Evolutionary conservation across 176 grass and related monocot genomes (phyloP).

Genomic region (Microstegium vimineum): DNA sequence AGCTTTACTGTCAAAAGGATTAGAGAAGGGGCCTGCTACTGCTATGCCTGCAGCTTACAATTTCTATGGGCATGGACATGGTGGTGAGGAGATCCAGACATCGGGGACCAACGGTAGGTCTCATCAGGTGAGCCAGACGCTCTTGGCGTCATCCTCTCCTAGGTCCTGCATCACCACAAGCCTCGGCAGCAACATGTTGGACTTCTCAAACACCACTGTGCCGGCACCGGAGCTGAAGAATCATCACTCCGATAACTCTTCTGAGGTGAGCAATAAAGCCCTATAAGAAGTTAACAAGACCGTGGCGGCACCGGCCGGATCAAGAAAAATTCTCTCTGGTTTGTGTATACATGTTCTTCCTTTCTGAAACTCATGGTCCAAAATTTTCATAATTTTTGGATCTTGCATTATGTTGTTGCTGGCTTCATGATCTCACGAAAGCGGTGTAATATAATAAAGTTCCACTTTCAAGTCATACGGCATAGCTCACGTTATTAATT

Average conservation of each 20-base stretch:
- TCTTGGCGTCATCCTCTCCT: constrained; percentile 65
- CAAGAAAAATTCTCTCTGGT: background rate
- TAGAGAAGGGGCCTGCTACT: constrained; percentile 30
- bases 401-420: background rate
- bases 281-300: background rate
- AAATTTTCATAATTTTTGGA: background rate
- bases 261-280: constrained; percentile 53
- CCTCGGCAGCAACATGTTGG: constrained; percentile 65
- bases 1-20: constrained; percentile 43
- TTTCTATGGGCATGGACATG: constrained; percentile 25
- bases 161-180: constrained; percentile 71
- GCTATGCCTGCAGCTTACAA: constrained; percentile 30
- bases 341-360: background rate
- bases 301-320: background rate
- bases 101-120: constrained; percentile 30
- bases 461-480: background rate
- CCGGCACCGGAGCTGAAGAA: constrained; percentile 37
- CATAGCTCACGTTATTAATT: background rate
- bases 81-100: constrained; percentile 50
- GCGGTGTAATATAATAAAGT: constrained; percentile 30
- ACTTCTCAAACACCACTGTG: constrained; percentile 57
- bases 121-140: constrained; percentile 58
- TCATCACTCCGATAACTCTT: constrained; percentile 72
- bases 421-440: constrained; percentile 30
- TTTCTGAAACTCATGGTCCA: background rate